Evolutionary conservation across 2,329 filamentous ascomycete genomes (phyloP), one percentile per base, ranked within the genome.

Genomic region (Xylariaceae sp.): DNA sequence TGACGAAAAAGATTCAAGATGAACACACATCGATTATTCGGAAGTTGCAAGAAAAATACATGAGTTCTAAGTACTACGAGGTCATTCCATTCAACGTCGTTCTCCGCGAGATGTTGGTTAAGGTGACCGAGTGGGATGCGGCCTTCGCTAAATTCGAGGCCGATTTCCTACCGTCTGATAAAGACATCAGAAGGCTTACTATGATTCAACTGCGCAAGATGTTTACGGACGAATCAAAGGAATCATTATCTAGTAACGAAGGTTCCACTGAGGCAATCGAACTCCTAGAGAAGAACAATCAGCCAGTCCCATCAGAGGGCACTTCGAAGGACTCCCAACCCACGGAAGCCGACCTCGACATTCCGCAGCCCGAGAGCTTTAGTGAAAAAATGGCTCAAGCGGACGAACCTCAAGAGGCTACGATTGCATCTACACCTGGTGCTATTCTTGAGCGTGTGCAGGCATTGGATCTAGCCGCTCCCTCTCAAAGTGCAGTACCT

Each of bases 21-120:
- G 93, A 99, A 63, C 88, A 96, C 67, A 77, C 82, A 3, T 80
- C 82, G 56, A 78, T 97, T 55, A 80, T 92, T 54, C 83, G 83
- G 55, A 89, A 90, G 63, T 79, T 99, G 8, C 92, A 97, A 72
- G 87, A 92, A 39, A 90, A 90, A 63, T 99, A 99, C 71, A 92
- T 94, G 77, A 87, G 87, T 64, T 96, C 92, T 1, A 92, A 91
- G 70, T 97, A 97, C 71, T 99, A 96, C 77, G 94, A 99, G 74
- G 88, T 97, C 57, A 92, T 97, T 53, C 94, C 95, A 0, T 82
- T 99, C 64, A 99, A 97, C 67, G 83, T 88, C 59, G 89, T 93
- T 6, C 84, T 97, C 53, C 87, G 93, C 65, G 89, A 90, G 58
- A 94, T 96, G 79, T 87, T 97, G 64, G 92, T 97, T 71, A 95